Conservation (phyloP, 345 rosid genomes). For the Laguncularia racemosa region DNA sequence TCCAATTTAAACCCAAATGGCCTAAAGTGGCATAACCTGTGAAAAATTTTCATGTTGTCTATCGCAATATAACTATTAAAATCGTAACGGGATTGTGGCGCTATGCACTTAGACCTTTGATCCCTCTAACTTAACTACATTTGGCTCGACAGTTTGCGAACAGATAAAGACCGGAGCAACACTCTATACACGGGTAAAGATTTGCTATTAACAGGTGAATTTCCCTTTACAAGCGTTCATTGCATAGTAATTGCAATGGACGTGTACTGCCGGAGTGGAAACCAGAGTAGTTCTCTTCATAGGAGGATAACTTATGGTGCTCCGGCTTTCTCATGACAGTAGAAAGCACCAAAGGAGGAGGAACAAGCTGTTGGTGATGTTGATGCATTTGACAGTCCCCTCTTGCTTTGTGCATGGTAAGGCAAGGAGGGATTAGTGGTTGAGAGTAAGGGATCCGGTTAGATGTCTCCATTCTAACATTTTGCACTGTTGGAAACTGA, state of each 20-base stretch:
- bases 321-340: constrained; percentile 40
- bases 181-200: too few species aligned
- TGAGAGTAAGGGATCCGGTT: constrained; percentile 18
- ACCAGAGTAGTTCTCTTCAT: constrained; percentile 27
- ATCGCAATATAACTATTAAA: too few species aligned
- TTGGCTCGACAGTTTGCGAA: too few species aligned
- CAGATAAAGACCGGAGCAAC: too few species aligned
- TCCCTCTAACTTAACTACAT: too few species aligned
- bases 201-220: background rate
- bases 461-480: constrained; percentile 30
- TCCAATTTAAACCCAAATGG: too few species aligned
- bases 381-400: constrained; percentile 29
- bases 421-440: constrained; percentile 18
- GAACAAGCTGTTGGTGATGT: constrained; percentile 28
- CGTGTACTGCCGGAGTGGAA: constrained; percentile 29
- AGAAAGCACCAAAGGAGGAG: constrained; percentile 31
- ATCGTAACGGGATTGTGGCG: too few species aligned
- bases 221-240: constrained; percentile 30
- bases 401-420: constrained; percentile 17
- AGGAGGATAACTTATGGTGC: constrained; percentile 31
- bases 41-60: too few species aligned
- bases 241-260: constrained; percentile 58
- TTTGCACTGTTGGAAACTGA: constrained; percentile 39
- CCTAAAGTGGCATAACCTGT: too few species aligned
- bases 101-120: too few species aligned